Base-by-base conservation (phyloP, 208 protist species). In the Phytomonas francai region DNA sequence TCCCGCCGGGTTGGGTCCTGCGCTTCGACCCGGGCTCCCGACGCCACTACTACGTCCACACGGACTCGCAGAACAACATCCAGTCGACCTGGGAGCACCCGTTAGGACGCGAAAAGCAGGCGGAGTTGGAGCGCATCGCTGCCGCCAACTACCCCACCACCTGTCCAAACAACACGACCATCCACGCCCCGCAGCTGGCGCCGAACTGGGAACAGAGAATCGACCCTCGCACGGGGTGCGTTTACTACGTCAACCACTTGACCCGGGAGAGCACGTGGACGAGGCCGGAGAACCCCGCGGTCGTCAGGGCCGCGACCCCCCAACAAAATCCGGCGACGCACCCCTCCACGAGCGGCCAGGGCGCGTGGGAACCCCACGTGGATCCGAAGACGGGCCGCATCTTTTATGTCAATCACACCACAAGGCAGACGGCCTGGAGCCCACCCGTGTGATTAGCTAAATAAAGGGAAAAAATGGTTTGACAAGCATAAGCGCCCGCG, bases 341-440 rank as follows among this genome's bases (percentile, higher is more conserved):
- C 67, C 70, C 11, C 28, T 12, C 33, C 8, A 36, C 33, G 33
- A 36, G 8, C 33, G 33, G 5, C 5, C 33, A 36, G 33, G 33
- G 8, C 4, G 31, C 31, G 32, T 88, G 82, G 80, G 82, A 84
- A 67, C 63, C 72, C 28, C 69, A 67, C 33, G 71, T 87, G 5
- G 82, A 91, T 63, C 77, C 80, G 19, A 67, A 72, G 25, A 80
- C 45, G 0, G 81, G 81, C 1, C 73, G 80, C 27, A 80, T 68
- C 34, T 94, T 87, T 66, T 94, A 94, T 60, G 74, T 94, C 8
- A 89, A 94, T 73, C 84, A 89, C 74, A 72, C 72, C 59, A 89
- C 83, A 33, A 74, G 73, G 25, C 72, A 81, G 59, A 92, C 83
- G 8, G 78, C 87, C 49, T 88, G 81, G 81, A 81, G 68, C 14